Conservation (phyloP, 106 monocot genomes). For the Amphibolis antarctica region DNA sequence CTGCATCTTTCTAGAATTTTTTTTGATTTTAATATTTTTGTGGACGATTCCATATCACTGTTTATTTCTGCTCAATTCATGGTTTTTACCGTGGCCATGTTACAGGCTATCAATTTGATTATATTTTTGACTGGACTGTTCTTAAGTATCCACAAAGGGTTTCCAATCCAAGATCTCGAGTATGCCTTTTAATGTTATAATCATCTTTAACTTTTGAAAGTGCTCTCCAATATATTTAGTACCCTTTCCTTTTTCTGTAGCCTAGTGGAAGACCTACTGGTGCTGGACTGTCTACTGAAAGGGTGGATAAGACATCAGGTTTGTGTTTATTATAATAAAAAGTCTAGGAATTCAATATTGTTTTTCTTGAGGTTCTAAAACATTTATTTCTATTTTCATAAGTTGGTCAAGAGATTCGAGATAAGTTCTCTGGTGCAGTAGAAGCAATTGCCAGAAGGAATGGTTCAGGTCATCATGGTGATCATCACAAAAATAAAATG, state of each 20-base stretch:
- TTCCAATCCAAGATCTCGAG: slow-evolving; percentile 34
- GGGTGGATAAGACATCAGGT: slow-evolving; percentile 49
- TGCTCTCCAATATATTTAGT: not conserved
- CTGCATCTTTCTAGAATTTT: too few species aligned
- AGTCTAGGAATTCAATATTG: not conserved
- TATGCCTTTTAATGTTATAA: slow-evolving; percentile 16
- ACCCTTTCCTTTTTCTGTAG: slow-evolving; percentile 21
- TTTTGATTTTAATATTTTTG: too few species aligned
- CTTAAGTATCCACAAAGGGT: slow-evolving; percentile 63
- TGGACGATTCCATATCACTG: too few species aligned
- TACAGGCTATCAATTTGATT: slow-evolving; percentile 86
- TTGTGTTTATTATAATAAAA: not conserved
- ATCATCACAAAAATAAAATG: slow-evolving; percentile 31
- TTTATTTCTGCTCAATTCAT: too few species aligned
- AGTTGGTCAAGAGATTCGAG: slow-evolving; percentile 57
- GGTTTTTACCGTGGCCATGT: too few species aligned
- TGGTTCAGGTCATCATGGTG: slow-evolving; percentile 31
- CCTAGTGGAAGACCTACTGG: slow-evolving; percentile 41
- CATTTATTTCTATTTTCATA: not conserved
- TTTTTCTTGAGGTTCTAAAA: not conserved
- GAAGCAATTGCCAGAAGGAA: slow-evolving; percentile 68
- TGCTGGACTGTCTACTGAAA: slow-evolving; percentile 42
- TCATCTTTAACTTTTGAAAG: not conserved
- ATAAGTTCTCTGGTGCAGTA: slow-evolving; percentile 65
- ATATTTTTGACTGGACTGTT: slow-evolving; percentile 89